Base-by-base conservation (phyloP, 1,284 basidiomycete genomes). In the Tilletia caries region DNA sequence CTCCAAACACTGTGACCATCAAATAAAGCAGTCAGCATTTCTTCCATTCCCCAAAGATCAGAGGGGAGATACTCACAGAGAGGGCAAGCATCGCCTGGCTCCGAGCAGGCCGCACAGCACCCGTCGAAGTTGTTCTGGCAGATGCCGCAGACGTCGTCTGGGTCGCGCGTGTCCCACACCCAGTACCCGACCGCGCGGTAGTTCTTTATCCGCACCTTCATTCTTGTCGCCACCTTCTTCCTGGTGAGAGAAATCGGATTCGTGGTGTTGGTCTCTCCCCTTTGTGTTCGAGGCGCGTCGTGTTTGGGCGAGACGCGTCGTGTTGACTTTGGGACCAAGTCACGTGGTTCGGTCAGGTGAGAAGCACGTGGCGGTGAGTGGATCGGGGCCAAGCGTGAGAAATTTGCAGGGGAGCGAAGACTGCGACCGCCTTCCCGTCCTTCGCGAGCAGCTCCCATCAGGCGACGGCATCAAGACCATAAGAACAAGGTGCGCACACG, bases 111-210 rank as follows among this genome's bases (percentile, higher is more conserved):
- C 37, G 77, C 80, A 50, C 82, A 83, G 46, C 76, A 76, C 41
- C 79, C 82, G 60, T 83, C 82, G 71, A 83, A 83, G 71, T 78
- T 75, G 74, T 79, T 81, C 46, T 82, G 82, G 68, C 82, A 83
- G 67, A 83, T 83, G 50, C 82, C 82, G 68, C 82, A 83, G 33
- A 83, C 78, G 44, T 82, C 81, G 67, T 83, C 81, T 23, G 78
- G 79, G 66, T 83, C 80, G 48, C 76, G 76, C 60, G 80, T 76
- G 64, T 82, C 78, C 82, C 82, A 83, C 18, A 80, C 80, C 81
- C 81, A 82, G 69, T 80, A 81, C 32, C 77, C 81, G 2, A 81
- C 77, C 1, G 80, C 75, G 65, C 76, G 77, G 79, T 77, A 83
- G 32, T 76, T 73, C 54, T 75, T 76, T 58, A 83, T 70, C 46